Evolutionary conservation across 305 asterid genomes (phyloP), one percentile per base, ranked within the genome.

Genomic region (Fraxinus floribunda): DNA sequence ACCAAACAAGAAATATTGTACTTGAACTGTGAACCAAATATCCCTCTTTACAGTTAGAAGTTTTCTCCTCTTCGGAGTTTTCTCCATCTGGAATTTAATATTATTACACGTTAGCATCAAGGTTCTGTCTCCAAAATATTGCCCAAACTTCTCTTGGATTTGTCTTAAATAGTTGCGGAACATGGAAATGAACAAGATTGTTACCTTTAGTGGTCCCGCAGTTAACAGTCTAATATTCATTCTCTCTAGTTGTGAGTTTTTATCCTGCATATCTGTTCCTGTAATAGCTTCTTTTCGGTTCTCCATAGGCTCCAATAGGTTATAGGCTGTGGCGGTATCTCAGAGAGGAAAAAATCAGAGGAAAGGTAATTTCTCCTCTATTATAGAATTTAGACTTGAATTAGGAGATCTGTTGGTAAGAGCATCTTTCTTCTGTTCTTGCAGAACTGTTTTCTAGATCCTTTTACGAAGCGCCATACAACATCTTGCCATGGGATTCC

Each of bases 401-500:
- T 30, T 38, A 46, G 74, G 49, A 60, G 80, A 55, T 74, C 16
- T 39, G 66, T 74, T 78, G 55, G 75, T 72, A 78, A 77, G 77
- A 81, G 79, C 78, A 76, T 22, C 74, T 52, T 80, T 66, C 41
- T 72, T 30, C 79, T 85, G 76, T 78, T 89, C 83, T 82, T 89
- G 89, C 91, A 96, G 98, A 91, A 88, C 22, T 86, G 86, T 78
- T 92, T 96, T 88, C 0, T 93, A 15, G 89, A 96, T 89, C 99
- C 99, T 87, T 94, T 94, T 82, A 80, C 87, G 34, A 92, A 91
- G 86, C 98, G 97, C 76, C 81, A 84, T 29, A 78, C 92, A 57
- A 85, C 97, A 77, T 92, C 99, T 80, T 91, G 98, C 89, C 94
- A 91, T 60, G 98, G 98, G 82, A 98, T 94, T 87, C 99, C 99